Conservation (phyloP, 2,329 filamentous ascomycete species). For the Trichophyton simii region DNA sequence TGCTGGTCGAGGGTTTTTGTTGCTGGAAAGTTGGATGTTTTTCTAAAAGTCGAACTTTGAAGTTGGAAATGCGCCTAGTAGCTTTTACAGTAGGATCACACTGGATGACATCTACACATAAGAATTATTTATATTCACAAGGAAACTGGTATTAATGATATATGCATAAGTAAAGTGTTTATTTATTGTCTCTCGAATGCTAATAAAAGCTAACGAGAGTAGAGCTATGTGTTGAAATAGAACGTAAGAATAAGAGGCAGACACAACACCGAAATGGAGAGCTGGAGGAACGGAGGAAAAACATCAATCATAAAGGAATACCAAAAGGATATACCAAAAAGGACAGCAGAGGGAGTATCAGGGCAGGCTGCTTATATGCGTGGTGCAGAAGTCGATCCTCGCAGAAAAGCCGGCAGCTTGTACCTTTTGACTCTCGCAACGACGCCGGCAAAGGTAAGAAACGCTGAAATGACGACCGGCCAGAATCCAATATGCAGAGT, state of each 20-base stretch:
- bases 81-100: not conserved
- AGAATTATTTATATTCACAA: too few relatives aligned
- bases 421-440: conserved; percentile 66
- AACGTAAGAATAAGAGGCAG: too few relatives aligned
- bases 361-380: not conserved
- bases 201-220: too few relatives aligned
- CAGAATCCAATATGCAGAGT: conserved; percentile 63
- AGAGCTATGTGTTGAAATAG: too few relatives aligned
- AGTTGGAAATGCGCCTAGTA: not conserved
- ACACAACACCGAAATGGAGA: not conserved
- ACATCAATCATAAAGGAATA: not conserved
- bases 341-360: not conserved
- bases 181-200: too few relatives aligned
- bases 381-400: not conserved
- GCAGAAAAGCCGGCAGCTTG: conserved; percentile 45
- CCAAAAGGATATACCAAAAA: not conserved
- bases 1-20: not conserved
- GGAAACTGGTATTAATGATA: too few relatives aligned
- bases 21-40: not conserved
- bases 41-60: not conserved
- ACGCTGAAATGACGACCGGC: conserved; percentile 54
- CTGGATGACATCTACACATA: not conserved
- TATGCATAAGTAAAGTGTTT: too few relatives aligned
- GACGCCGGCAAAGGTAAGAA: conserved; percentile 58
- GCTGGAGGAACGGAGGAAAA: not conserved